Evolutionary conservation across 2,329 filamentous ascomycete species (phyloP).

Genomic region (Curvularia spicifera): DNA sequence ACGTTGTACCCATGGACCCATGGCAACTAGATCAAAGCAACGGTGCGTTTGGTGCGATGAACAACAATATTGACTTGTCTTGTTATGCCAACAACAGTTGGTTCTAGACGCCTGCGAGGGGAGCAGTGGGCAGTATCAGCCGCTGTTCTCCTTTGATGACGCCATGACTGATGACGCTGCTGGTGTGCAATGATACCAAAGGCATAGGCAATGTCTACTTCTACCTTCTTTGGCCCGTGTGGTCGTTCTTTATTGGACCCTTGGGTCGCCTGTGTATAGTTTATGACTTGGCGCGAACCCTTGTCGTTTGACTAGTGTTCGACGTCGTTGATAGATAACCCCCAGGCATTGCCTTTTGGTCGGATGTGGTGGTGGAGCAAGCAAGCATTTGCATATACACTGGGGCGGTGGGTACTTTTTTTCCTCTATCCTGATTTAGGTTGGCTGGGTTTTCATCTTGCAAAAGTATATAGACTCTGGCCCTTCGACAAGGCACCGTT

Average conservation of each 20-base stretch:
- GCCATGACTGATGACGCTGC: constrained; percentile 50
- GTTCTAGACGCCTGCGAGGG: constrained; percentile 40
- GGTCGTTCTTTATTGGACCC: constrained; percentile 32
- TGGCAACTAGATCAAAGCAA: constrained; percentile 43
- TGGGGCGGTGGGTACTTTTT: constrained; percentile 19
- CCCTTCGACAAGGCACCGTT: constrained; percentile 28
- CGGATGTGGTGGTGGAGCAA: constrained; percentile 20
- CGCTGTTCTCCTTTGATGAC: constrained; percentile 35
- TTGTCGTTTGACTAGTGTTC: constrained; percentile 25
- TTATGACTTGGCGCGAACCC: constrained; percentile 36
- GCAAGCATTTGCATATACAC: constrained; percentile 30
- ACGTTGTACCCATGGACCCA: constrained; percentile 37
- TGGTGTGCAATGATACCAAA: constrained; percentile 36
- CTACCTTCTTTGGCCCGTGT: constrained; percentile 24
- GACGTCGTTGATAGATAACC: constrained; percentile 33
- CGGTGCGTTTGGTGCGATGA: constrained; percentile 32
- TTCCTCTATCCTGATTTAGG: constrained; percentile 8
- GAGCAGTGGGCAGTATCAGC: constrained; percentile 17
- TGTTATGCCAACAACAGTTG: constrained; percentile 38
- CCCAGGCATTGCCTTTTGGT: constrained; percentile 11
- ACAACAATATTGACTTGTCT: constrained; percentile 33
- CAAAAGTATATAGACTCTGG: constrained; percentile 37
- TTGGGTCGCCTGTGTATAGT: constrained; percentile 47
- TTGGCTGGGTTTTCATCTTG: constrained; percentile 15
- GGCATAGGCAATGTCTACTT: constrained; percentile 31